Evolutionary conservation across 1,139 yeast species (phyloP), one percentile per base, ranked within the genome.

Genomic region (Debaryomyces fabryi): DNA sequence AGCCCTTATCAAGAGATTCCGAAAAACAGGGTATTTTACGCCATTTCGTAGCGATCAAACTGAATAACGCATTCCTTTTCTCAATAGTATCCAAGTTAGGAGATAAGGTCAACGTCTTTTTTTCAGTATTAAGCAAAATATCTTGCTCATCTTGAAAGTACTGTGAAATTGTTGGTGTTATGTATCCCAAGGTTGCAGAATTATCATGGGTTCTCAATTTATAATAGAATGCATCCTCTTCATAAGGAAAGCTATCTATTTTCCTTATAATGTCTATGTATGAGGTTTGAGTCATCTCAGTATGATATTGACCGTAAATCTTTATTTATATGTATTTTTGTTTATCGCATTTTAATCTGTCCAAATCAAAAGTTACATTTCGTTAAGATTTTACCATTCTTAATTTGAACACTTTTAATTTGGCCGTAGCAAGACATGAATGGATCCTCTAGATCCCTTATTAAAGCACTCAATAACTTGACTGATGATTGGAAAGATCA

Each of bases 1-100:
- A 93, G 2, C 96, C 97, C 48, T 76, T 69, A 25, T 60, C 60
- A 49, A 76, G 62, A 4, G 82, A 65, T 1, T 75, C 73, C 2
- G 71, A 71, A 49, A 83, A 80, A 12, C 58, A 58, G 1, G 65
- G 60, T 1, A 56, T 36, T 0, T 61, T 53, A 38, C 76, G 70
- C 81, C 88, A 79, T 12, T 57, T 46, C 0, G 42, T 40, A 0
- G 83, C 86, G 1, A 86, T 57, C 10, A 54, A 50, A 0, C 68
- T 76, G 49, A 88, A 69, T 1, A 76, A 72, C 1, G 52, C 54
- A 49, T 71, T 76, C 51, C 93, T 66, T 50, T 67, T 68, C 30
- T 78, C 85, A 8, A 78, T 47, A 0, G 84, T 74, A 52, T 74
- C 72, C 35, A 78, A 67, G 0, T 58, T 39, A 0, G 68, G 30